phyloP scores from a whole-genome alignment of 495 filamentous ascomycete genomes.

The Choiromyces venosus region DNA sequence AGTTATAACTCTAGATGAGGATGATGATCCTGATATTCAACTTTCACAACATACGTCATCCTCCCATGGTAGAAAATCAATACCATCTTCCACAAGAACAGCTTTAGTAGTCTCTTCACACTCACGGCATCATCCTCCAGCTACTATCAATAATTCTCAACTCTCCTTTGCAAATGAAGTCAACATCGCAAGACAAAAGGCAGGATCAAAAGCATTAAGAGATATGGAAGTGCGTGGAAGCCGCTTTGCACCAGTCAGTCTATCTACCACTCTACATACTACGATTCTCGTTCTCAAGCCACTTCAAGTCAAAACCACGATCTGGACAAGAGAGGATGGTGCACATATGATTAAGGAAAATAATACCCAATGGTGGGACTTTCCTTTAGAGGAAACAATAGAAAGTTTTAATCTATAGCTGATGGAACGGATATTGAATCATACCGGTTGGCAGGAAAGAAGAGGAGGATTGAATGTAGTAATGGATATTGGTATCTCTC shows the following conservation, averaged over 20 bases:
- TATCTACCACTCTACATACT: neutral
- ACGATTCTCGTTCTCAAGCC: neutral
- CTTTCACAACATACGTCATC: too few relatives aligned
- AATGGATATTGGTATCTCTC: neutral
- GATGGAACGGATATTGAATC: neutral
- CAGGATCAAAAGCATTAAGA: neutral
- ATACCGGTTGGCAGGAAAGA: neutral
- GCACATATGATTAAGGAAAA: neutral
- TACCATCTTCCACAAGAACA: neutral
- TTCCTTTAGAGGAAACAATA: neutral
- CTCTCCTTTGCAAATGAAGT: neutral
- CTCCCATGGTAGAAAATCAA: too few relatives aligned
- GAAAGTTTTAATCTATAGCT: neutral
- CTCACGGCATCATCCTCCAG: rapidly evolving
- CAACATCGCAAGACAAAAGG: neutral
- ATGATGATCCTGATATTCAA: neutral
- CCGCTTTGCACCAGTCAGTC: neutral
- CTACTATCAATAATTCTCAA: neutral
- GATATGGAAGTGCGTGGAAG: neutral
- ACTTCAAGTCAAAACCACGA: neutral
- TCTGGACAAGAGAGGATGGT: neutral
- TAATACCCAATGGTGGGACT: neutral
- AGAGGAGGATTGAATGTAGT: neutral
- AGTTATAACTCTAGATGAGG: neutral
- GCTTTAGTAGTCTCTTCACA: neutral